phyloP scores from a whole-genome alignment of 2,329 filamentous ascomycete genomes.

The Emmonsiellopsis sp. region DNA sequence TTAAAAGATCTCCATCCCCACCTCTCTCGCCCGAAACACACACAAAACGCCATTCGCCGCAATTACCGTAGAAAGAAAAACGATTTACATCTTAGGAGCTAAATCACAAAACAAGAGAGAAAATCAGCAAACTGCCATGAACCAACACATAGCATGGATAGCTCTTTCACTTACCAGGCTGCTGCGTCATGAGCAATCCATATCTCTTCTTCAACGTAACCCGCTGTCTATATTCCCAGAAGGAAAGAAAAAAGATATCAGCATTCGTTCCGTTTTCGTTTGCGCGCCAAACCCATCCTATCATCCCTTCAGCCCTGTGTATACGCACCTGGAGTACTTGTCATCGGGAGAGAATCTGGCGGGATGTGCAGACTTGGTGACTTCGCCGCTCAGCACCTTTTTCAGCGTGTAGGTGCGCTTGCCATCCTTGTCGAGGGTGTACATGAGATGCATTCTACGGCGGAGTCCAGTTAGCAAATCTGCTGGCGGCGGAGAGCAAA shows the following conservation, averaged over 20 bases:
- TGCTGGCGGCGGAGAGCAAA: too few relatives aligned
- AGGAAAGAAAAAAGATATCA: neutral
- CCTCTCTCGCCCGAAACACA: neutral
- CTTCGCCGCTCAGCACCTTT: conserved; percentile 70
- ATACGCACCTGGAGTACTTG: conserved; percentile 71
- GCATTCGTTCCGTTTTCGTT: neutral
- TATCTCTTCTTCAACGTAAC: conserved; percentile 94
- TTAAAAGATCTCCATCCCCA: conserved; percentile 1
- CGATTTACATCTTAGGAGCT: conserved; percentile 22
- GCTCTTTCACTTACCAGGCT: conserved; percentile 37
- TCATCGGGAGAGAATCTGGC: conserved; percentile 96
- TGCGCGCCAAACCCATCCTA: neutral
- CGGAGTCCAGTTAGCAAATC: neutral
- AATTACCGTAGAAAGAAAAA: conserved; percentile 8
- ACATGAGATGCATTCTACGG: conserved; percentile 63
- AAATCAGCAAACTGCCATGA: conserved; percentile 2
- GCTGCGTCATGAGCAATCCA: conserved; percentile 76
- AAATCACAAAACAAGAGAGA: conserved; percentile 11
- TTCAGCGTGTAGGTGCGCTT: conserved; percentile 93
- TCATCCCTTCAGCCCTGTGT: neutral
- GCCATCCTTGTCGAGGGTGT: conserved; percentile 71
- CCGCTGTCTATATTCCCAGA: conserved; percentile 54
- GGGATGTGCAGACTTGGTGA: conserved; percentile 93
- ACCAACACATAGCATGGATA: neutral
- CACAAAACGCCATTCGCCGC: conserved; percentile 11